Base-by-base conservation (phyloP, 164 flowering plant genomes). In the Vitis labrusca region DNA sequence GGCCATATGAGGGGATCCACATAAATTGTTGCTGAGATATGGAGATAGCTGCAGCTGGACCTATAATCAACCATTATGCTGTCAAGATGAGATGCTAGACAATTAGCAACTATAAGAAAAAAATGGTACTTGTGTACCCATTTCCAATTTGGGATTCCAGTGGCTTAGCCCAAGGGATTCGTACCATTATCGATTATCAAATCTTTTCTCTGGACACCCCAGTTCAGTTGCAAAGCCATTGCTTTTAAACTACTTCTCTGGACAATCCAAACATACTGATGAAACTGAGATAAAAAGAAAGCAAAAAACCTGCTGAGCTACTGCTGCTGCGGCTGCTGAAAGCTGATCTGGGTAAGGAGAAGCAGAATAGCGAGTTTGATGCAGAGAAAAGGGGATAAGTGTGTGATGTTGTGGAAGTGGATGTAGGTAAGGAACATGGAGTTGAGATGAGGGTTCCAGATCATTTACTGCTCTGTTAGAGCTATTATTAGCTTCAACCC, bases 281-380 rank as follows among this genome's bases (percentile, higher is more conserved):
- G 19, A 19, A 49, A 64, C 44, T 13, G 1, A 59, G 55, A 13
- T 9, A 5, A 10, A 62, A 1, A 63, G 19, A 59, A 44, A 64
- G 29, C 23, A 48, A 56, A 51, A 73, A 44, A 87, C 91, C 92
- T 89, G 91, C 61, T 80, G 85, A 12, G 76, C 65, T 48, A 79
- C 67, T 69, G 77, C 65, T 49, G 76, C 64, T 60, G 84, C 58
- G 51, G 83, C 66, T 57, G 77, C 71, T 59, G 79, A 61, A 17
- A 75, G 66, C 73, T 71, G 81, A 59, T 81, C 81, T 10, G 76
- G 65, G 73, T 75, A 77, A 65, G 74, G 65, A 49, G 79, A 59
- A 30, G 85, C 71, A 13, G 80, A 63, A 62, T 74, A 78, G 23
- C 68, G 67, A 66, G 73, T 67, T 64, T 71, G 81, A 5, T 84